Conservation (phyloP, 306 rosid species). For the Astragalus membranaceus region DNA sequence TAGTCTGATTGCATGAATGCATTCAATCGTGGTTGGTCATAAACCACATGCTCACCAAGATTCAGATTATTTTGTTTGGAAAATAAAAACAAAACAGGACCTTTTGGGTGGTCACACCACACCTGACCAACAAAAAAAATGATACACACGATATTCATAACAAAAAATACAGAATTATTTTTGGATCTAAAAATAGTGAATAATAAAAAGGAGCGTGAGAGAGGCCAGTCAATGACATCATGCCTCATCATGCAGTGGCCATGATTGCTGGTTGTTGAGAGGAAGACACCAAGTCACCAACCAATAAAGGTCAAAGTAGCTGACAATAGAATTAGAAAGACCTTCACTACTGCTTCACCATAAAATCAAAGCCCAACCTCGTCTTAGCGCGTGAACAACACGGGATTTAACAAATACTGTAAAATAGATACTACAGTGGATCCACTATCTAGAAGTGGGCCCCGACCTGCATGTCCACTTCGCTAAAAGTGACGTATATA, state of each 20-base stretch:
- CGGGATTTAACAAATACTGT: not conserved
- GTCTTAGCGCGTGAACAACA: not conserved
- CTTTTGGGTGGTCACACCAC: not conserved
- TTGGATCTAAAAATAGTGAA: not conserved
- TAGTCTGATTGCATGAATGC: no score
- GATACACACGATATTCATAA: no score
- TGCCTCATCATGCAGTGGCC: no score
- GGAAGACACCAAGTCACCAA: not conserved
- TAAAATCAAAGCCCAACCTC: not conserved
- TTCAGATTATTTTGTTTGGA: not conserved
- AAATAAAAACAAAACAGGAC: not conserved
- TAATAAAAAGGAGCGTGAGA: conserved; percentile 10
- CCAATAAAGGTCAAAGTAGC: not conserved
- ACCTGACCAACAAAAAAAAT: no score
- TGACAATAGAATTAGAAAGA: not conserved
- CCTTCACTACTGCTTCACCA: not conserved
- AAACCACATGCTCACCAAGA: not conserved
- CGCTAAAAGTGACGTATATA: not conserved
- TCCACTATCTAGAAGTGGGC: not conserved
- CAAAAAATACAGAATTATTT: not conserved
- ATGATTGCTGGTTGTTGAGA: not conserved
- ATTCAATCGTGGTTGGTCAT: no score
- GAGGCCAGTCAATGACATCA: not conserved
- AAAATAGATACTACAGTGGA: not conserved
- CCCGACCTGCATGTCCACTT: not conserved